Conservation (phyloP, 805 yeast species). For the Zygosaccharomyces bisporus region DNA sequence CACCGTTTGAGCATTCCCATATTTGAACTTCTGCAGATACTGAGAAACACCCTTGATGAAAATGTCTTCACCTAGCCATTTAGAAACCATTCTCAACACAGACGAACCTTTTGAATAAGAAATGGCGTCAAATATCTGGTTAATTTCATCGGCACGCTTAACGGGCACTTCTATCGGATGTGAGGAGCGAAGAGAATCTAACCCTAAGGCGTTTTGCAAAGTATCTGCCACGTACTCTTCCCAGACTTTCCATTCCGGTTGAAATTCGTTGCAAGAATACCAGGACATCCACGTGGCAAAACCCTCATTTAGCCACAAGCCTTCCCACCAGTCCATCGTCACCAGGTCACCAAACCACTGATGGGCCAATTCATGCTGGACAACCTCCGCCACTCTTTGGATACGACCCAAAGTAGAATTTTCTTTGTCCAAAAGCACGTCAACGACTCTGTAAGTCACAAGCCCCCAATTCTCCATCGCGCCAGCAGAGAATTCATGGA, state of each 20-base stretch:
- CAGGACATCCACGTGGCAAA: conserved; percentile 91
- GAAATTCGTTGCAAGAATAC: conserved; percentile 71
- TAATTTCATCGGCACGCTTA: conserved; percentile 70
- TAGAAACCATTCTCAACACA: conserved; percentile 71
- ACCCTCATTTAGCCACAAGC: conserved; percentile 84
- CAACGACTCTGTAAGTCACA: conserved; percentile 75
- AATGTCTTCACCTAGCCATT: conserved; percentile 73
- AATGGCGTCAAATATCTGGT: conserved; percentile 81
- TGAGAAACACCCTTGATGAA: conserved; percentile 77
- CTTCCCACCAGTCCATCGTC: conserved; percentile 93
- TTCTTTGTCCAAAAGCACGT: conserved; percentile 66
- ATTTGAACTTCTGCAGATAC: conserved; percentile 70
- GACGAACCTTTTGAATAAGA: conserved; percentile 82
- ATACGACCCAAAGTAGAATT: conserved; percentile 60
- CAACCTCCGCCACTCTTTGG: conserved; percentile 79
- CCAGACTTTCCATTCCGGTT: conserved; percentile 87
- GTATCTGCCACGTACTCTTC: conserved; percentile 75
- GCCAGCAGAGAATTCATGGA: conserved; percentile 80
- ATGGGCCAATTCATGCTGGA: conserved; percentile 85
- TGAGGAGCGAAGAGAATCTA: conserved; percentile 78
- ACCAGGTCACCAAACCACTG: conserved; percentile 91
- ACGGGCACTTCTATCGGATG: conserved; percentile 87
- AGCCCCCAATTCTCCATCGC: conserved; percentile 89
- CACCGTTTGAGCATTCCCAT: conserved; percentile 71
- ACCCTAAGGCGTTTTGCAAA: conserved; percentile 66